phyloP scores from a whole-genome alignment of 2,329 filamentous ascomycete species.

The Aspergillus hiratsukae region DNA sequence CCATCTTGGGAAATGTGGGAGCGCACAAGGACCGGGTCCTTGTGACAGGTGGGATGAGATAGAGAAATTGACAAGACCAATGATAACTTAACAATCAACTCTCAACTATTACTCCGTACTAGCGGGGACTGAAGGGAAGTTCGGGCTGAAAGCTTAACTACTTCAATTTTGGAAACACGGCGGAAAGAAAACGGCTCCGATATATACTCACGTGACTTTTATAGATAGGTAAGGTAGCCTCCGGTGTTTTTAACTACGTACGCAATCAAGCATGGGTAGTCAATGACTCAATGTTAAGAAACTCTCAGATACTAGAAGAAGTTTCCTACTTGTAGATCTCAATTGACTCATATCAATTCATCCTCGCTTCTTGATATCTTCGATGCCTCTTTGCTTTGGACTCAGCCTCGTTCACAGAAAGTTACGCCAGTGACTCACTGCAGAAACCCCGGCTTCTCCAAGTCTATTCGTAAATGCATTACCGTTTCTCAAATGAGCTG shows the following conservation, averaged over 20 bases:
- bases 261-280: background rate
- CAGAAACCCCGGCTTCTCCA: background rate
- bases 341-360: background rate
- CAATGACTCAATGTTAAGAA: background rate
- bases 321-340: background rate
- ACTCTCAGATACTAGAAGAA: background rate
- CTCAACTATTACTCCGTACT: background rate
- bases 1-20: constrained; percentile 33
- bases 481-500: background rate
- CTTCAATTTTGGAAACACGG: constrained; percentile 17
- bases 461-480: background rate
- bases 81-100: background rate
- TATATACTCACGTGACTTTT: constrained; percentile 16
- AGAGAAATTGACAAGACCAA: background rate
- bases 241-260: background rate
- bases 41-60: background rate
- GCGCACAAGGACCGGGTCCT: background rate
- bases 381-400: background rate
- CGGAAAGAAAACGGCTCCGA: constrained; percentile 19
- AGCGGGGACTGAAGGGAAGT: constrained; percentile 2
- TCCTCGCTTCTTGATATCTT: background rate
- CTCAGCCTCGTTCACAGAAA: background rate
- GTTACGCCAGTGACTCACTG: background rate
- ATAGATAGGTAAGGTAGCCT: background rate
- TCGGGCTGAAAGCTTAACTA: constrained; percentile 10